phyloP scores from a whole-genome alignment of 371 early-diverging fungal species.

The Paraphysoderma sedebokerense region DNA sequence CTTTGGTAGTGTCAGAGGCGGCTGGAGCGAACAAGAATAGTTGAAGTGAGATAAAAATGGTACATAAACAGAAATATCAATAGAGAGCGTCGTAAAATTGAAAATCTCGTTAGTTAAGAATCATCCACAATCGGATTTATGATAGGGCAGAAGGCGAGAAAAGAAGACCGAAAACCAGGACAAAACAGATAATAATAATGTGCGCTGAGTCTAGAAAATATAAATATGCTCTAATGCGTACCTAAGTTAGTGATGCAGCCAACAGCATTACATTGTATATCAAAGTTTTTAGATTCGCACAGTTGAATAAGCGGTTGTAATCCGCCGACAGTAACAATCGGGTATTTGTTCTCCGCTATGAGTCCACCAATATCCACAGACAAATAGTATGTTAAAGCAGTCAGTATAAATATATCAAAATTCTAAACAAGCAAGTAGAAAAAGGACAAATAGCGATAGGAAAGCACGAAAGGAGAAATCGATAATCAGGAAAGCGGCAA shows the following conservation, averaged over 20 bases:
- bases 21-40: no score
- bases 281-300: constrained; percentile 70
- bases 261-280: constrained; percentile 89
- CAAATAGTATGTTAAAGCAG: no score
- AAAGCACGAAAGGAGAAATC: background rate
- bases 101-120: no score
- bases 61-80: no score
- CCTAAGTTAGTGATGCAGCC: constrained; percentile 91
- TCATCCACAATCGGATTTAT: no score
- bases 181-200: background rate
- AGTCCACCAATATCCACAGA: background rate
- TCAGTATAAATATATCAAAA: no score
- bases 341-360: constrained; percentile 58
- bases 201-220: background rate
- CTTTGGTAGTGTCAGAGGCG: constrained; percentile 81
- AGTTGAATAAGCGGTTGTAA: constrained; percentile 75
- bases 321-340: constrained; percentile 72
- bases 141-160: no score
- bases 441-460: background rate
- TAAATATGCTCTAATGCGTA: constrained; percentile 25
- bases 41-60: no score
- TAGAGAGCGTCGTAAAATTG: no score
- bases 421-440: background rate
- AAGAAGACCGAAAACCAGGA: background rate
- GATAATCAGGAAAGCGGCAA: background rate